Percentiles rank a stretch among this genome's conserved stretches.
These are phyloP conservation scores for Geotrichum siamense DNA, from an alignment of 1,139 yeast species.

Conservation along the genomic window DNA sequence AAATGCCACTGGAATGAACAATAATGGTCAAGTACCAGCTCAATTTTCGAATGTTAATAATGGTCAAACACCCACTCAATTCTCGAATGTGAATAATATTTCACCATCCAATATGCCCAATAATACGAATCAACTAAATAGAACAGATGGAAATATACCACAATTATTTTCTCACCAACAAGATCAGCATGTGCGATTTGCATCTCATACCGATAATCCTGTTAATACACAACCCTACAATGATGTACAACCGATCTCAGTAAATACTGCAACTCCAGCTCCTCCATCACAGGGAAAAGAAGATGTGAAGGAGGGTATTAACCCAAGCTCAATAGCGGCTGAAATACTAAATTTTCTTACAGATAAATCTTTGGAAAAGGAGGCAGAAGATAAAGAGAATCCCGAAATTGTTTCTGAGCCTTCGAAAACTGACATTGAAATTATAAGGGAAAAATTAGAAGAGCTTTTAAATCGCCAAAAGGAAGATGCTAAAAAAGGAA, in stretches of 20 bases:
- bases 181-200: background rate
- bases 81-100: too few relatives aligned
- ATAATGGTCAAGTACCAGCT: too few relatives aligned
- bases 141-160: too few relatives aligned
- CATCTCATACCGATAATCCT: background rate
- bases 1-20: too few relatives aligned
- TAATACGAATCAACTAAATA: too few relatives aligned
- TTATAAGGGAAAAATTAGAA: conserved; percentile 10
- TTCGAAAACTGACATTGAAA: conserved; percentile 6
- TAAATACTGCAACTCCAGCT: too few relatives aligned
- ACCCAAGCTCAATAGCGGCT: conserved; percentile 3
- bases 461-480: conserved; percentile 8
- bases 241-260: too few relatives aligned
- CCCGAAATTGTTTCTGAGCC: background rate
- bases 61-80: too few relatives aligned
- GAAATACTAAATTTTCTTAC: conserved; percentile 7
- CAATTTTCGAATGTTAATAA: too few relatives aligned
- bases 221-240: too few relatives aligned
- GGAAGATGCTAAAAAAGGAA: background rate
- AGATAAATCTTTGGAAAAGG: background rate
- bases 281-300: background rate
- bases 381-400: background rate
- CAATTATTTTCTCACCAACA: background rate
- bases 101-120: too few relatives aligned
- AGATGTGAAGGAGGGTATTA: background rate